A percentile compares a stretch with the other conserved stretches of the same genome.
Conservation (phyloP, 129 eudicot species). For the Dittrichia graveolens region DNA sequence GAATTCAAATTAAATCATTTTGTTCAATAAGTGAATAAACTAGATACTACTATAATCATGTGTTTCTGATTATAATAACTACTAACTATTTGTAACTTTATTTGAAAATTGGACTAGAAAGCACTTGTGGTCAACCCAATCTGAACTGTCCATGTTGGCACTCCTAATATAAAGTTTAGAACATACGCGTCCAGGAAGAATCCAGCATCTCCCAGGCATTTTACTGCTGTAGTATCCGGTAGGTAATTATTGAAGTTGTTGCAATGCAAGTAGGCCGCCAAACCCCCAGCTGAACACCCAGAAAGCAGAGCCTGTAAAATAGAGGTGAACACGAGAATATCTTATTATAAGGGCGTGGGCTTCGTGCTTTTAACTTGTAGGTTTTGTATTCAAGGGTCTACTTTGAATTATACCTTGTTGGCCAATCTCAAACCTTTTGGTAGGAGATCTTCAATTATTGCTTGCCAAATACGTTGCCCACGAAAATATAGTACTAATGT, state of each 20-base stretch:
- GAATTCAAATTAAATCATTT: too few relatives aligned
- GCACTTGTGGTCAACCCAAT: background rate
- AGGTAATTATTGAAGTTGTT: constrained; percentile 65
- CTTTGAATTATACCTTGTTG: constrained; percentile 55
- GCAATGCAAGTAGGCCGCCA: constrained; percentile 84
- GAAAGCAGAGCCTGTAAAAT: constrained; percentile 80
- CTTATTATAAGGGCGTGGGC: too few relatives aligned
- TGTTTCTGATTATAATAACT: too few relatives aligned
- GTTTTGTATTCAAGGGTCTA: background rate
- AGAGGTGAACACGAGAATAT: background rate
- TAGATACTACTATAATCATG: too few relatives aligned
- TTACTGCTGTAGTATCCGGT: constrained; percentile 70
- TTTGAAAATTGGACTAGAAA: too few relatives aligned
- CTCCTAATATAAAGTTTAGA: constrained; percentile 8
- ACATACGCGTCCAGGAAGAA: constrained; percentile 81
- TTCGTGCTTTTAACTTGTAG: background rate
- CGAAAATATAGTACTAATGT: constrained; percentile 84
- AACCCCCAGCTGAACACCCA: constrained; percentile 99
- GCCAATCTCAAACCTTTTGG: constrained; percentile 80
- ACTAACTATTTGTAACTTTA: too few relatives aligned
- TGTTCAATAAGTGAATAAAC: too few relatives aligned
- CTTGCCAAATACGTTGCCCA: constrained; percentile 92
- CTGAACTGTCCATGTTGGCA: background rate
- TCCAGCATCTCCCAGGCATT: constrained; percentile 97
- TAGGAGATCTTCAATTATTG: constrained; percentile 81